Evolutionary conservation across 2,329 filamentous ascomycete species (phyloP).

Genomic region (Fusarium sp.): DNA sequence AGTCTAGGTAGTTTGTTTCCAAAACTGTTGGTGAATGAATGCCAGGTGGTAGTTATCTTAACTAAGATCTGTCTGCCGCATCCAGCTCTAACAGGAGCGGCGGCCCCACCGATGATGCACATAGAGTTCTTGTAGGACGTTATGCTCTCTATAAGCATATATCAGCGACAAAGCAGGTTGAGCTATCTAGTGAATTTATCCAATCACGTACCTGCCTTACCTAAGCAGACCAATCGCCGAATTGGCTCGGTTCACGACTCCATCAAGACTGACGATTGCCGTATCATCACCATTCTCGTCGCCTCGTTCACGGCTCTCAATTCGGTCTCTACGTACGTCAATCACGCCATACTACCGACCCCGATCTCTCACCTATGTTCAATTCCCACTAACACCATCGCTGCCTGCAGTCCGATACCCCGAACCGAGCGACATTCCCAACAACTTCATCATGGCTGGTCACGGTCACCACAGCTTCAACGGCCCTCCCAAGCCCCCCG

Average conservation of each 20-base stretch:
- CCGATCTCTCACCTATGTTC: neutral
- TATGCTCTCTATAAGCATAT: neutral
- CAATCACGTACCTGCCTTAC: slow-evolving; percentile 43
- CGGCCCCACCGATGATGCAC: slow-evolving; percentile 35
- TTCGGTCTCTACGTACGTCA: slow-evolving; percentile 43
- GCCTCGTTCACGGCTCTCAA: slow-evolving; percentile 33
- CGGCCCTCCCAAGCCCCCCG: slow-evolving; percentile 56
- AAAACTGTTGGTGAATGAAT: slow-evolving; percentile 28
- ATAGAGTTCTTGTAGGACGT: slow-evolving; percentile 1
- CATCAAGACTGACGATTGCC: slow-evolving; percentile 34
- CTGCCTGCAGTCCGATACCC: slow-evolving; percentile 18
- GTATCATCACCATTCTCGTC: slow-evolving; percentile 29
- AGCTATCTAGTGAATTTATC: neutral
- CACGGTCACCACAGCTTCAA: slow-evolving; percentile 46
- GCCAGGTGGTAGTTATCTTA: slow-evolving; percentile 37
- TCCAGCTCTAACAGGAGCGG: slow-evolving; percentile 16
- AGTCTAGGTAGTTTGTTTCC: slow-evolving; percentile 10
- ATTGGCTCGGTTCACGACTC: slow-evolving; percentile 42
- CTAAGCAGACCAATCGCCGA: slow-evolving; percentile 40
- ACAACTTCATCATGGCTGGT: slow-evolving; percentile 44
- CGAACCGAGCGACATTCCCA: slow-evolving; percentile 25
- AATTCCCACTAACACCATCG: slow-evolving; percentile 4
- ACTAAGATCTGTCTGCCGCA: slow-evolving; percentile 4
- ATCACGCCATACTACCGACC: neutral
- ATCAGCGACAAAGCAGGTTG: neutral